Percentiles rank a stretch among this genome's conserved stretches.
phyloP scores from a whole-genome alignment of 2,329 filamentous ascomycete species.

The Ceratocystis cacaofunesta region DNA sequence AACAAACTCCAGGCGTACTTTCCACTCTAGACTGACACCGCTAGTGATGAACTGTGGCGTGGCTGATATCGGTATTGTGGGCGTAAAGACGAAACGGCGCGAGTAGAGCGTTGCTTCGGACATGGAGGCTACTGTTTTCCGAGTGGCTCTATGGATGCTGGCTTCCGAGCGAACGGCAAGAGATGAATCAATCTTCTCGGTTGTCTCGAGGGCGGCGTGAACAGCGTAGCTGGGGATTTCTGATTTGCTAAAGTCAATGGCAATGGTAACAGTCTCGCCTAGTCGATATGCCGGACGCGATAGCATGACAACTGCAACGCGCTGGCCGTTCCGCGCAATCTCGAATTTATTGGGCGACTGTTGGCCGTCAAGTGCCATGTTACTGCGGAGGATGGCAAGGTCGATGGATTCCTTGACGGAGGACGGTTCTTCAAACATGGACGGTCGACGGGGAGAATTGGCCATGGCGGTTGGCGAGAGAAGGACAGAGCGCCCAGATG shows the following conservation, averaged over 20 bases:
- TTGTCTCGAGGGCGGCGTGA: slow-evolving; percentile 70
- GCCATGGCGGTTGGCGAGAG: slow-evolving; percentile 54
- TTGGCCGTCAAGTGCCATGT: slow-evolving; percentile 49
- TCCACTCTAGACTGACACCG: slow-evolving; percentile 78
- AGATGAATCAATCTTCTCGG: slow-evolving; percentile 64
- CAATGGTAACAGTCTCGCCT: slow-evolving; percentile 72
- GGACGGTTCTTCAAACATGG: slow-evolving; percentile 38
- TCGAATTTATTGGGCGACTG: slow-evolving; percentile 88
- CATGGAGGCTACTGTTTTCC: slow-evolving; percentile 61
- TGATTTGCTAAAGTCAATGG: slow-evolving; percentile 66
- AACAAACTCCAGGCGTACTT: slow-evolving; percentile 81
- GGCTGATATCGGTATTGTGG: slow-evolving; percentile 66
- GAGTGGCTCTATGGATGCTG: slow-evolving; percentile 74
- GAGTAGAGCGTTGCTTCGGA: slow-evolving; percentile 76
- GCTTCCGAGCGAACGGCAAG: slow-evolving; percentile 74
- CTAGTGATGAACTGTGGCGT: slow-evolving; percentile 89
- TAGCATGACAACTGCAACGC: slow-evolving; percentile 81
- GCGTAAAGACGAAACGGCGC: slow-evolving; percentile 61
- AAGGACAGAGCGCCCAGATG: slow-evolving; percentile 38
- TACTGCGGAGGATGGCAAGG: slow-evolving; percentile 74
- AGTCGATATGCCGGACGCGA: slow-evolving; percentile 78
- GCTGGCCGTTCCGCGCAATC: slow-evolving; percentile 79
- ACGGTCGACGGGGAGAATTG: slow-evolving; percentile 40
- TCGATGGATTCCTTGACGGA: slow-evolving; percentile 78
- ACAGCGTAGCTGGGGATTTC: slow-evolving; percentile 76